Evolutionary conservation across 345 rosid genomes (phyloP), one percentile per base, ranked within the genome.

Genomic region (Pugionium cornutum): DNA sequence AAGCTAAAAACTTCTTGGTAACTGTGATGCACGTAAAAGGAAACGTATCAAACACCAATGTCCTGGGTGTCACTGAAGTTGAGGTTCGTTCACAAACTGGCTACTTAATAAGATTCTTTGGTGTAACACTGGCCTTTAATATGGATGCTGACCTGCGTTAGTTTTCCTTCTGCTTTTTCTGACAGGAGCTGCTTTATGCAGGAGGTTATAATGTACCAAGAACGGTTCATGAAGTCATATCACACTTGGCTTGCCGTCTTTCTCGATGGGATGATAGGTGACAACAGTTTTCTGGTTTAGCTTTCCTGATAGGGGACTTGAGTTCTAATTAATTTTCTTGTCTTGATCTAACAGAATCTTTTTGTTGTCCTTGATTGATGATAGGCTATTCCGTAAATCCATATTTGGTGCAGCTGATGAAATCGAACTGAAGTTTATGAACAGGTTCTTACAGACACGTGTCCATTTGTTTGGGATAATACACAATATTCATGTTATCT

Each of bases 181-280:
- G 6, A 53, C 72, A 94, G 99, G 99, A 94, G 78, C 83, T 90
- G 58, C 90, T 94, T 47, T 75, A 78, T 64, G 83, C 85, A 10
- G 97, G 99, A 58, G 97, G 99, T 43, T 85, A 78, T 68, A 86
- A 85, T 77, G 76, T 80, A 26, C 99, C 99, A 26, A 81, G 75
- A 75, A 86, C 99, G 25, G 90, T 79, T 64, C 99, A 94, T 76
- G 99, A 90, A 77, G 82, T 94, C 75, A 84, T 90, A 69, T 95
- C 95, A 36, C 81, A 74, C 47, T 78, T 94, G 69, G 92, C 95
- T 68, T 73, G 81, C 73, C 89, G 92, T 36, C 90, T 94, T 57
- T 72, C 79, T 62, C 84, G 96, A 44, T 94, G 99, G 99, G 99
- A 94, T 85, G 97, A 94, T 69, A 88, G 97, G 99, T 90, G 70